These are phyloP conservation scores for Porcisia hertigi DNA, from an alignment of 208 protist genomes.

Conservation along the genomic window DNA sequence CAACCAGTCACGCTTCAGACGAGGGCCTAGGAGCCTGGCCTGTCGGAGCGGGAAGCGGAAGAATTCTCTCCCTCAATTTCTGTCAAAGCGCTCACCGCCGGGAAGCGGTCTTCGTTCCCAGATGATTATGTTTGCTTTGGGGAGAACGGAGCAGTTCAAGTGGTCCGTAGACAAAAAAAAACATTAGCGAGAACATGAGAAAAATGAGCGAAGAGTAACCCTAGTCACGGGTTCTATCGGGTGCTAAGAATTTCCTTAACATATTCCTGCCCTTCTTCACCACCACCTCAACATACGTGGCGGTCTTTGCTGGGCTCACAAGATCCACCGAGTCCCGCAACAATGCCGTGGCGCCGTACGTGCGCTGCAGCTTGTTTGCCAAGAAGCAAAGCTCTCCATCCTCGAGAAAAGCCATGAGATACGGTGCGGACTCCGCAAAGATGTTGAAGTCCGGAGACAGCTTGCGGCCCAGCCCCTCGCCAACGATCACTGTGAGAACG, in stretches of 20 bases:
- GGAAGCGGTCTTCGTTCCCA: background rate
- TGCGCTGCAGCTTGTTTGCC: slow-evolving; percentile 63
- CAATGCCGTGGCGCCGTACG: slow-evolving; percentile 63
- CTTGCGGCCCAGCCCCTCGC: slow-evolving; percentile 90
- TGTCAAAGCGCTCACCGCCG: background rate
- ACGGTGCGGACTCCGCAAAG: slow-evolving; percentile 84
- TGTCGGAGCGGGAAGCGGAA: background rate
- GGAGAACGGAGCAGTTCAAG: background rate
- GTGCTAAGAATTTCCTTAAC: slow-evolving; percentile 25
- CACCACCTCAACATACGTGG: slow-evolving; percentile 56
- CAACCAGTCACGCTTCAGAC: background rate
- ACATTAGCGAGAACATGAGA: background rate
- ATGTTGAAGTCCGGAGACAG: slow-evolving; percentile 91
- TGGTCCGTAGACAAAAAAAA: background rate
- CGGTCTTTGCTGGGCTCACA: slow-evolving; percentile 43
- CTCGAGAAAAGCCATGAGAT: slow-evolving; percentile 75
- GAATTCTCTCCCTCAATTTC: background rate
- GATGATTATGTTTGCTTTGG: background rate
- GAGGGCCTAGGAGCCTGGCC: background rate
- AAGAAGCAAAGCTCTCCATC: slow-evolving; percentile 72
- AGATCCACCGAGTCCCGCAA: slow-evolving; percentile 65
- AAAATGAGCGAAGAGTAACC: slow-evolving; percentile 14
- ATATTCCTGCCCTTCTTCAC: slow-evolving; percentile 34
- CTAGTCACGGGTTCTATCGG: slow-evolving; percentile 10
- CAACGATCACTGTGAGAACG: slow-evolving; percentile 89